A percentile compares a stretch with the other conserved stretches of the same genome.
Evolutionary conservation across 1,284 basidiomycete genomes (phyloP).

Genomic region (Leucoagaricus sp.): DNA sequence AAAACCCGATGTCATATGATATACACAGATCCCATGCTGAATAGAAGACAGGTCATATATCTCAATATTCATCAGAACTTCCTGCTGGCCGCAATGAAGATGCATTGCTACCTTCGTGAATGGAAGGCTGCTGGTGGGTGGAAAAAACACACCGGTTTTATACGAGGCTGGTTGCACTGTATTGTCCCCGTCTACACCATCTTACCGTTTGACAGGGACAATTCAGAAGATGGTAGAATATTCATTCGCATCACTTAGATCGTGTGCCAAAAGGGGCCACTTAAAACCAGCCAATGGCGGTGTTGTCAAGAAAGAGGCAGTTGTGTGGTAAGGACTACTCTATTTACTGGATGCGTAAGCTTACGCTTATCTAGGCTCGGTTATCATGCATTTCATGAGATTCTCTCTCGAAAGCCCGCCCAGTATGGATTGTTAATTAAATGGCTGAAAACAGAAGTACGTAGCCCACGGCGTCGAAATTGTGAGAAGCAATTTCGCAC

Average conservation of each 20-base stretch:
- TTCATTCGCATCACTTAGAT: slow-evolving; percentile 53
- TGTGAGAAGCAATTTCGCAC: slow-evolving; percentile 44
- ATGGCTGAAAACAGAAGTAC: slow-evolving; percentile 51
- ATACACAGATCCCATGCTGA: slow-evolving; percentile 78
- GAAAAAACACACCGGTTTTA: slow-evolving; percentile 46
- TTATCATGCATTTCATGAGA: slow-evolving; percentile 69
- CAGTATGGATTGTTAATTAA: slow-evolving; percentile 49
- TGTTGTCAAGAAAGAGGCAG: slow-evolving; percentile 50
- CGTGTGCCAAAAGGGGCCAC: slow-evolving; percentile 46
- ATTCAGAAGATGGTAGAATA: slow-evolving; percentile 61
- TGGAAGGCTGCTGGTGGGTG: slow-evolving; percentile 55
- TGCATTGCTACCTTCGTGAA: slow-evolving; percentile 77
- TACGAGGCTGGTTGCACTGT: slow-evolving; percentile 47
- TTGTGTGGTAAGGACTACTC: slow-evolving; percentile 59
- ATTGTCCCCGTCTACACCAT: neutral
- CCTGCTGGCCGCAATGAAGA: slow-evolving; percentile 85
- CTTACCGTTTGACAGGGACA: slow-evolving; percentile 13
- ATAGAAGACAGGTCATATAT: slow-evolving; percentile 63
- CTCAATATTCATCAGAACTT: slow-evolving; percentile 89
- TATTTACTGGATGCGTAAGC: neutral
- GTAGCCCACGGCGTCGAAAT: slow-evolving; percentile 42
- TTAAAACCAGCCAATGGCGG: slow-evolving; percentile 39
- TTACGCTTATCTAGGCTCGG: slow-evolving; percentile 65
- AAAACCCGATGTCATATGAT: slow-evolving; percentile 72
- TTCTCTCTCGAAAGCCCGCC: slow-evolving; percentile 59